These are phyloP conservation scores for Penicillium sp. DNA, from an alignment of 2,329 filamentous ascomycete species.

Conservation along the genomic window DNA sequence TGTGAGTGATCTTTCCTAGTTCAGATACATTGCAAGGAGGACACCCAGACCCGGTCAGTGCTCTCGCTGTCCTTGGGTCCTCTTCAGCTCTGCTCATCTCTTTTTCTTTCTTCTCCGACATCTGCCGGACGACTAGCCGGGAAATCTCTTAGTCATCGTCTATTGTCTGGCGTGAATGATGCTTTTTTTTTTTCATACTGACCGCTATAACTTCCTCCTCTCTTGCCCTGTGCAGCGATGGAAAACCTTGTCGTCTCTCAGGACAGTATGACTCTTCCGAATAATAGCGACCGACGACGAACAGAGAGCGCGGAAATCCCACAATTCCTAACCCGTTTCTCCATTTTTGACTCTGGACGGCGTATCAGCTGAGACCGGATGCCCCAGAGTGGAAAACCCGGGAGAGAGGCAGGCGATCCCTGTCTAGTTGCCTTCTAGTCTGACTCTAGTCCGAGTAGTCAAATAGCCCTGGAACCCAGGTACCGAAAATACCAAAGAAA, in stretches of 20 bases:
- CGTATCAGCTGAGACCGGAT: slow-evolving; percentile 28
- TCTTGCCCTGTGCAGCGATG: background rate
- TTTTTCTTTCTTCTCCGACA: slow-evolving; percentile 6
- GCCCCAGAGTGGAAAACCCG: slow-evolving; percentile 16
- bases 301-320: background rate
- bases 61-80: background rate
- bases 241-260: background rate
- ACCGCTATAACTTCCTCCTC: background rate
- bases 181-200: background rate
- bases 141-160: slow-evolving; percentile 12
- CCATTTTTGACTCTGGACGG: slow-evolving; percentile 16
- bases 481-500: slow-evolving; percentile 9
- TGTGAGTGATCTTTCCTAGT: background rate
- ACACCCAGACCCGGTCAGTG: background rate
- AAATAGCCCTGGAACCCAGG: slow-evolving; percentile 13
- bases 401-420: slow-evolving; percentile 17
- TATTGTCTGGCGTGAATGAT: background rate
- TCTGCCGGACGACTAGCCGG: slow-evolving; percentile 28
- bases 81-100: background rate
- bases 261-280: background rate
- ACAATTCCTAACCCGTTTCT: slow-evolving; percentile 10
- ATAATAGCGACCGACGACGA: background rate
- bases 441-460: background rate
- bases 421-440: slow-evolving; percentile 25
- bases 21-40: background rate